Base-by-base conservation (phyloP, 371 early-diverging fungal genomes). In the Rhizomucor pusillus region DNA sequence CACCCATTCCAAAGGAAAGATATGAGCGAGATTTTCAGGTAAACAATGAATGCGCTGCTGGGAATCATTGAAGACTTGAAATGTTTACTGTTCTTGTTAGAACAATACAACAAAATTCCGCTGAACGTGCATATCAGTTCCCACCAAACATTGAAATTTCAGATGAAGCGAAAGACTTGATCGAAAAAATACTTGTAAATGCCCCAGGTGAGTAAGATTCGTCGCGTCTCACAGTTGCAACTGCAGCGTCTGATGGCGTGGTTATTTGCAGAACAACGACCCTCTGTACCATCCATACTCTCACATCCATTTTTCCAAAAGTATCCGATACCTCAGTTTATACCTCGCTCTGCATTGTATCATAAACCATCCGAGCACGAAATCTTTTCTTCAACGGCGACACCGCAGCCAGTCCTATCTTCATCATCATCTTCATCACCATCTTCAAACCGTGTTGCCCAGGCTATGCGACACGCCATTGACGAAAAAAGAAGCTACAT, bases 1-100 rank as follows among this genome's bases (percentile, higher is more conserved):
- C 99, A 99, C 7, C 99, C 99, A 1, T 99, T 99, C 65, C 96
- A 93, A 62, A 91, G 93, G 10, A 83, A 77, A 20, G 89, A 92
- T 14, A 87, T 92, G 13, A 86, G 89, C 45, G 80, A 87, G 13
- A 92, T 96, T 18, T 95, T 94, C 78, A 80, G 82, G 85, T 80
- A 76, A 35, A 59, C 3, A 52, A 56, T 41, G 12, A 41, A 16
- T n/a, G n/a, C n/a, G n/a, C n/a, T n/a, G n/a, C n/a, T n/a, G n/a
- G n/a, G n/a, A n/a, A n/a, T n/a, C n/a, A n/a, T n/a, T n/a, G n/a
- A n/a, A n/a, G n/a, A n/a, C n/a, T n/a, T n/a, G n/a, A n/a, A n/a
- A 46, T 46, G 5, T 37, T 9, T 11, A 11, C 37, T 37, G 37
- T 37, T 37, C 14, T 37, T 37, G 37, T 44, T 19, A n/a, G n/a